Evolutionary conservation across 345 rosid species (phyloP).

Genomic region (Boechera divaricarpa): DNA sequence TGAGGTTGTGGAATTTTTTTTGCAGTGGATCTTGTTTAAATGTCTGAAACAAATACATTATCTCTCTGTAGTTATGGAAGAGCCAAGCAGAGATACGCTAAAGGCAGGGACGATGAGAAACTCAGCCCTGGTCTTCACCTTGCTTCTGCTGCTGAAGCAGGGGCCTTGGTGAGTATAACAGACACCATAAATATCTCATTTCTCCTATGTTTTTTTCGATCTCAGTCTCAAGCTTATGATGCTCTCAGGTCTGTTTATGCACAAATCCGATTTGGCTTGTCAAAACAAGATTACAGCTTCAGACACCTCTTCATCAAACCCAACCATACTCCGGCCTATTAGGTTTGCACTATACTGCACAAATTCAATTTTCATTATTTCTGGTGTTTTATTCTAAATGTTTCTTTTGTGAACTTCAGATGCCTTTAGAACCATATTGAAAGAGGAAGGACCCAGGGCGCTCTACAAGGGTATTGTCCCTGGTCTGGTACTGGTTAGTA

Average conservation of each 20-base stretch:
- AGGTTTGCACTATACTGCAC: conserved; percentile 55
- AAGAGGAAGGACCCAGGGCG: conserved; percentile 91
- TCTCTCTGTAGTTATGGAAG: conserved; percentile 69
- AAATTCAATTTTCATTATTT: not conserved
- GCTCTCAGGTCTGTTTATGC: conserved; percentile 78
- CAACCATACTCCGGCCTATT: conserved; percentile 75
- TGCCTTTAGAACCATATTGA: conserved; percentile 85
- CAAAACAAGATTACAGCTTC: conserved; percentile 96
- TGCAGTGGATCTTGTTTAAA: not conserved
- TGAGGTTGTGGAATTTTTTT: not conserved
- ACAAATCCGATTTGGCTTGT: conserved; percentile 96
- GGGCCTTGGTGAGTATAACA: conserved; percentile 72
- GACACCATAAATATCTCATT: not conserved
- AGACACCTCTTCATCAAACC: conserved; percentile 82
- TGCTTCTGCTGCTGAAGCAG: conserved; percentile 96
- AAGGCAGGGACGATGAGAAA: conserved; percentile 57
- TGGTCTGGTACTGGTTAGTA: conserved; percentile 75
- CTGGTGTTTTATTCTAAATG: not conserved
- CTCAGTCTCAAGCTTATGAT: conserved; percentile 14
- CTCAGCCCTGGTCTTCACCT: conserved; percentile 81
- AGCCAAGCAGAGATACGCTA: conserved; percentile 82
- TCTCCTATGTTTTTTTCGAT: not conserved
- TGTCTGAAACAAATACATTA: conserved; percentile 9
- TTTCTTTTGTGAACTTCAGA: conserved; percentile 51
- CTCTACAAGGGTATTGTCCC: conserved; percentile 89